A percentile compares a stretch with the other conserved stretches of the same genome.
Evolutionary conservation across 2,329 filamentous ascomycete species (phyloP).

Genomic region (Biscogniauxia sp.): DNA sequence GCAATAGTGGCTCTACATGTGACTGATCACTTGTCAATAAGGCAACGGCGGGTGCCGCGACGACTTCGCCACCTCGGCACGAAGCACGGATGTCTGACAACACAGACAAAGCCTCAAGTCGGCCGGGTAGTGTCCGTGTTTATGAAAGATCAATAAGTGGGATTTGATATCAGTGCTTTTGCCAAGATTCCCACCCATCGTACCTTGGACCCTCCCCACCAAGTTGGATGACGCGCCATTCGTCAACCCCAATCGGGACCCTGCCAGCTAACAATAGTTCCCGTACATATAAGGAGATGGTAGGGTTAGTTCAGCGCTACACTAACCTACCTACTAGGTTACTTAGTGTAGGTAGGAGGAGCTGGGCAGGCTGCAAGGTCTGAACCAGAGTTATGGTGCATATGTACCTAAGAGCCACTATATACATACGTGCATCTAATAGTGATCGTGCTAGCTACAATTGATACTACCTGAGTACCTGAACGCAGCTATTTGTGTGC

Average conservation of each 20-base stretch:
- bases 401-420: not conserved
- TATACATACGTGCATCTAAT: not conserved
- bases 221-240: not conserved
- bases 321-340: no score
- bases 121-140: not conserved
- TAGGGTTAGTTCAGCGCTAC: not conserved
- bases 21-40: not conserved
- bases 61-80: not conserved
- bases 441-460: not conserved
- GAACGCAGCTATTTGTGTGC: not conserved
- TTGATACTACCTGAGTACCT: no score
- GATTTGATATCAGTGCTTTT: not conserved
- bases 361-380: not conserved
- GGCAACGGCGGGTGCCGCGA: not conserved
- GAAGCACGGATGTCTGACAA: not conserved
- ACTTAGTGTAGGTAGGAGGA: not conserved
- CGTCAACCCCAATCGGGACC: not conserved
- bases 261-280: not conserved
- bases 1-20: not conserved
- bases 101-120: not conserved
- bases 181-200: not conserved
- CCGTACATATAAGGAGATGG: not conserved
- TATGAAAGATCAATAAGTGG: not conserved
- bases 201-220: not conserved
- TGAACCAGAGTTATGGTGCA: not conserved